These are phyloP conservation scores for Parachlorella kessleri DNA, from an alignment of 139 green algal genomes.

Conservation along the genomic window DNA sequence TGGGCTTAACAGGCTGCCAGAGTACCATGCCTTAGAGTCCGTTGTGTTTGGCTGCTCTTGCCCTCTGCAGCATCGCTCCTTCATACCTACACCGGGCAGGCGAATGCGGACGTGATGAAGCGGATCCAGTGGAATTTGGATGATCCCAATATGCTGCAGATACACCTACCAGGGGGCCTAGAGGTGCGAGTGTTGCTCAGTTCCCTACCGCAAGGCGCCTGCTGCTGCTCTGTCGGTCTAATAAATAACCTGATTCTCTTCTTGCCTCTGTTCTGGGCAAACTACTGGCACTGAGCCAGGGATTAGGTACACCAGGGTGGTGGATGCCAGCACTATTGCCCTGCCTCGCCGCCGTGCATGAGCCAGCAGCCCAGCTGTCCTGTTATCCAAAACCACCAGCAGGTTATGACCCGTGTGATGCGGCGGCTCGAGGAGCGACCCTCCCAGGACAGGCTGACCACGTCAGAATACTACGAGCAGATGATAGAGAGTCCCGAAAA, in stretches of 20 bases:
- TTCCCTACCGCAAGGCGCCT: no score
- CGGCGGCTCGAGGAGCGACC: conserved; percentile 43
- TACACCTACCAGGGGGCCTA: conserved; percentile 49
- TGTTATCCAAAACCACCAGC: no score
- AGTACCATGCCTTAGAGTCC: no score
- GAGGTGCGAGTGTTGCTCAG: conserved; percentile 6
- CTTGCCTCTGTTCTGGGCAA: neutral
- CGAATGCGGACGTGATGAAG: conserved; percentile 12
- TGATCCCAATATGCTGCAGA: conserved; percentile 71
- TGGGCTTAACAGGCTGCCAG: no score
- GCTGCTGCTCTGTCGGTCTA: neutral
- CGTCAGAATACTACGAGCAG: conserved; percentile 77
- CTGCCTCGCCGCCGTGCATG: no score
- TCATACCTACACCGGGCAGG: conserved; percentile 51
- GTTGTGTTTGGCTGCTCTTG: neutral
- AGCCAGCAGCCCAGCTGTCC: no score
- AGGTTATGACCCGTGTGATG: conserved; percentile 62
- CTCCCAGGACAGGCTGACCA: conserved; percentile 58
- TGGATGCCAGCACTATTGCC: no score
- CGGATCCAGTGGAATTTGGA: conserved; percentile 71
- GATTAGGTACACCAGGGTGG: no score
- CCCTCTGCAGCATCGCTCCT: conserved; percentile 50
- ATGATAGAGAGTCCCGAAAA: conserved; percentile 20
- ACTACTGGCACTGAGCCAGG: no score
- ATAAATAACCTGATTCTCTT: neutral